phyloP scores from a whole-genome alignment of 805 yeast species.

The Kodamaea lidongshanica region DNA sequence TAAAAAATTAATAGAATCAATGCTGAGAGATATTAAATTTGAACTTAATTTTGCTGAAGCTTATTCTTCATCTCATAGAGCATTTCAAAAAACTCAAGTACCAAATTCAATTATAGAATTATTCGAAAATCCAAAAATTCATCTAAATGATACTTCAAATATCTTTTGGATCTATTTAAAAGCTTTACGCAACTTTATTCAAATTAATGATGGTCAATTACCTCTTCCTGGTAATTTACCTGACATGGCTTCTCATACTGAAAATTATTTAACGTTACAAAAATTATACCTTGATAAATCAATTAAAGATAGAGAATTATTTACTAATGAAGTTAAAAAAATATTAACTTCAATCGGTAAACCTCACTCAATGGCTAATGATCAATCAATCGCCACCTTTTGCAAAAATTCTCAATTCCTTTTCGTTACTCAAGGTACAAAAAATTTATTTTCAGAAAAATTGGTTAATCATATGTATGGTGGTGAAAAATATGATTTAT shows the following conservation, averaged over 20 bases:
- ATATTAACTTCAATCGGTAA: slow-evolving; percentile 23
- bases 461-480: slow-evolving; percentile 11
- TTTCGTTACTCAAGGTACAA: slow-evolving; percentile 44
- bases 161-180: slow-evolving; percentile 58
- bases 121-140: slow-evolving; percentile 17
- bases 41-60: slow-evolving; percentile 45
- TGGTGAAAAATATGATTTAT: slow-evolving; percentile 12
- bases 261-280: slow-evolving; percentile 53
- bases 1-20: slow-evolving; percentile 28
- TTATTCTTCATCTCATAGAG: slow-evolving; percentile 28
- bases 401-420: slow-evolving; percentile 57
- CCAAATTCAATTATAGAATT: slow-evolving; percentile 24
- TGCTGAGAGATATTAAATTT: slow-evolving; percentile 44
- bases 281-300: slow-evolving; percentile 54
- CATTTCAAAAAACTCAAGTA: slow-evolving; percentile 29
- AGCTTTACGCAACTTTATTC: slow-evolving; percentile 50
- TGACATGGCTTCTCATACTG: slow-evolving; percentile 81
- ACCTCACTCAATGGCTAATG: slow-evolving; percentile 22
- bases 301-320: slow-evolving; percentile 36
- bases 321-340: slow-evolving; percentile 29
- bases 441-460: slow-evolving; percentile 14
- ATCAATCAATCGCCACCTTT: slow-evolving; percentile 41
- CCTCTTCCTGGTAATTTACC: slow-evolving; percentile 75
- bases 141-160: slow-evolving; percentile 14
- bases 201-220: slow-evolving; percentile 31